Evolutionary conservation across 2,329 filamentous ascomycete genomes (phyloP).

Genomic region (Alternaria triticina): DNA sequence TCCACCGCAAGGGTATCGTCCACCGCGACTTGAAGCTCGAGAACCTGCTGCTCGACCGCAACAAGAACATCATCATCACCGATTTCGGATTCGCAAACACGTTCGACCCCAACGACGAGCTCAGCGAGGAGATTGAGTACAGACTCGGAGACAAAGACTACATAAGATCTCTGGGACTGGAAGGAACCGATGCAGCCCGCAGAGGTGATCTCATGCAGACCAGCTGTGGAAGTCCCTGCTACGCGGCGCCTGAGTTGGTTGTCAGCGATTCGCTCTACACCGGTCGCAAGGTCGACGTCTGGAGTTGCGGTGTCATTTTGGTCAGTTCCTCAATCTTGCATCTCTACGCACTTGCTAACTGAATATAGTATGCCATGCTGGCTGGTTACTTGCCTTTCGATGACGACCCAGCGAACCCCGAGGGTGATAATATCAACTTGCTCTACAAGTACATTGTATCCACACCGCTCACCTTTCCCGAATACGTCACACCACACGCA

Average conservation of each 20-base stretch:
- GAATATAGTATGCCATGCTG: slow-evolving; percentile 89
- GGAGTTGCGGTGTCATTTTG: slow-evolving; percentile 98
- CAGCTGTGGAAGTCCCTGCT: slow-evolving; percentile 97
- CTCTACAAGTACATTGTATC: slow-evolving; percentile 99
- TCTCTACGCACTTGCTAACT: slow-evolving; percentile 16
- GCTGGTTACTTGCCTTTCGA: slow-evolving; percentile 97
- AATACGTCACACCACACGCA: slow-evolving; percentile 97
- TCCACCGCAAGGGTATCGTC: slow-evolving; percentile 98
- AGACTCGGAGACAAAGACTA: slow-evolving; percentile 86
- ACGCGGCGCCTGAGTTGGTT: slow-evolving; percentile 94
- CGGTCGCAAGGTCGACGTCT: slow-evolving; percentile 96
- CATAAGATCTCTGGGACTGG: slow-evolving; percentile 84
- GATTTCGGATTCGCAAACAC: slow-evolving; percentile 99
- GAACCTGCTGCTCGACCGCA: slow-evolving; percentile 91
- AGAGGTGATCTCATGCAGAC: slow-evolving; percentile 98
- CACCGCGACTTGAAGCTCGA: slow-evolving; percentile 97
- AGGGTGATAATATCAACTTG: slow-evolving; percentile 98
- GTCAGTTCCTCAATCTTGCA: slow-evolving; percentile 63
- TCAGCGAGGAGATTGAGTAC: slow-evolving; percentile 88
- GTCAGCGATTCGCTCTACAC: slow-evolving; percentile 98
- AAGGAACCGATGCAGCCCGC: slow-evolving; percentile 77
- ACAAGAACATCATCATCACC: slow-evolving; percentile 99
- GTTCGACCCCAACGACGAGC: slow-evolving; percentile 86
- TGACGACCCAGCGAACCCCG: slow-evolving; percentile 96
- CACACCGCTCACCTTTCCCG: slow-evolving; percentile 94